Percentiles rank a stretch among this genome's conserved stretches.
phyloP scores from a whole-genome alignment of 2,329 filamentous ascomycete species.

The Xylaria sp. region DNA sequence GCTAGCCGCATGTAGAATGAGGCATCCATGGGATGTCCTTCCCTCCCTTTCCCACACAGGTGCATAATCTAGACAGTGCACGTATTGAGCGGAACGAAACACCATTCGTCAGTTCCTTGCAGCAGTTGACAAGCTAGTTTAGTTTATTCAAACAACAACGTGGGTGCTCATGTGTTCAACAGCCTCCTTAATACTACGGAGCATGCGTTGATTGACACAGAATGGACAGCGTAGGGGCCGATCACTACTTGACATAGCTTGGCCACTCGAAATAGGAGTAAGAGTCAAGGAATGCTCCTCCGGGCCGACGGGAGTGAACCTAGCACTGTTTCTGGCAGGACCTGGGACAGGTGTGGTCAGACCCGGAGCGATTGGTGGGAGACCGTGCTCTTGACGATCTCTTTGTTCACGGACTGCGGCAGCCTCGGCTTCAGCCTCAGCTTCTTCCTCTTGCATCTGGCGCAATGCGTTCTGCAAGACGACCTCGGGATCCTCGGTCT shows the following conservation, averaged over 20 bases:
- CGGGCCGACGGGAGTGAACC: slow-evolving; percentile 46
- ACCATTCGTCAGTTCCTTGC: background rate
- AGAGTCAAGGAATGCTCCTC: slow-evolving; percentile 60
- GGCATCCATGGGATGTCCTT: background rate
- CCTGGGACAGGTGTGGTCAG: slow-evolving; percentile 45
- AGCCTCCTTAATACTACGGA: slow-evolving; percentile 69
- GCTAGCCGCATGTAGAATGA: background rate
- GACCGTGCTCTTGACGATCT: slow-evolving; percentile 59
- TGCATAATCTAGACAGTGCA: slow-evolving; percentile 3
- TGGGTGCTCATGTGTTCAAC: slow-evolving; percentile 72
- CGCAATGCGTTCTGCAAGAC: slow-evolving; percentile 69
- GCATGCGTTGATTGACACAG: slow-evolving; percentile 70
- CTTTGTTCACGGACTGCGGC: slow-evolving; percentile 65
- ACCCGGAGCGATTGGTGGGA: slow-evolving; percentile 49
- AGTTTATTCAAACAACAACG: slow-evolving; percentile 59
- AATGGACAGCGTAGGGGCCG: slow-evolving; percentile 68
- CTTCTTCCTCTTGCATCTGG: slow-evolving; percentile 69
- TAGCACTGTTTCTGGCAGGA: slow-evolving; percentile 38
- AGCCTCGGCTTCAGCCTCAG: slow-evolving; percentile 67
- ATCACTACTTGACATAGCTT: slow-evolving; percentile 59
- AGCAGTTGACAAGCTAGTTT: background rate
- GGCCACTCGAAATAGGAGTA: slow-evolving; percentile 65
- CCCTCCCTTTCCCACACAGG: background rate
- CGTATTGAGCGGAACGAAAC: background rate
- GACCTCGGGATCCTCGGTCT: slow-evolving; percentile 66